Conservation (phyloP, 2,329 filamentous ascomycete genomes). For the Xylaria sp. region DNA sequence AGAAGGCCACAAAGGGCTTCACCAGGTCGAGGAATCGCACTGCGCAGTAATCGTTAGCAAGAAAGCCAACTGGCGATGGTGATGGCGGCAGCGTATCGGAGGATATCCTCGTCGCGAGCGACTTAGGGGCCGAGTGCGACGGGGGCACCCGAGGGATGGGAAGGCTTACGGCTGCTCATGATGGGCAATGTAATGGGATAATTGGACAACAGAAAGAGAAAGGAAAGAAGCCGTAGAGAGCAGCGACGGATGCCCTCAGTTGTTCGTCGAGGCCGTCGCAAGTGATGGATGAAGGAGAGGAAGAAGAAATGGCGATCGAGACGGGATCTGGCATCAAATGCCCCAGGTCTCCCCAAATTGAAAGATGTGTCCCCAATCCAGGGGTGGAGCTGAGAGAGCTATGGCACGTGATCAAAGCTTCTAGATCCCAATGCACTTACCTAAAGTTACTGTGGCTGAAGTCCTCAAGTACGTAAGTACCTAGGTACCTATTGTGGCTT, state of each 20-base stretch:
- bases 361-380: constrained; percentile 50
- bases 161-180: constrained; percentile 55
- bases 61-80: neutral
- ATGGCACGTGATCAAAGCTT: constrained; percentile 34
- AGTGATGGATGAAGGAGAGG: constrained; percentile 46
- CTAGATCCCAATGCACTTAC: neutral
- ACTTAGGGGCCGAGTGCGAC: constrained; percentile 12
- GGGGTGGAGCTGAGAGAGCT: constrained; percentile 41
- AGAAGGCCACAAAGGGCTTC: constrained; percentile 99
- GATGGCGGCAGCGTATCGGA: constrained; percentile 36
- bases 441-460: neutral
- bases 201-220: constrained; percentile 41
- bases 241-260: constrained; percentile 47
- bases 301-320: constrained; percentile 19
- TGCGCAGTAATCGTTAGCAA: constrained; percentile 55
- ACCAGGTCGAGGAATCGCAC: constrained; percentile 99
- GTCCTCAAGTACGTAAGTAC: neutral
- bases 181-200: constrained; percentile 44
- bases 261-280: constrained; percentile 49
- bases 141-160: constrained; percentile 18
- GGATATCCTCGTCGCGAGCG: constrained; percentile 22
- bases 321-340: constrained; percentile 50
- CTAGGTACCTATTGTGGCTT: too few species aligned
- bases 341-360: constrained; percentile 44
- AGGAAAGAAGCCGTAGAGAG: constrained; percentile 34